These are phyloP conservation scores for Phellinidium pouzarii DNA, from an alignment of 1,284 basidiomycete species.

Conservation along the genomic window DNA sequence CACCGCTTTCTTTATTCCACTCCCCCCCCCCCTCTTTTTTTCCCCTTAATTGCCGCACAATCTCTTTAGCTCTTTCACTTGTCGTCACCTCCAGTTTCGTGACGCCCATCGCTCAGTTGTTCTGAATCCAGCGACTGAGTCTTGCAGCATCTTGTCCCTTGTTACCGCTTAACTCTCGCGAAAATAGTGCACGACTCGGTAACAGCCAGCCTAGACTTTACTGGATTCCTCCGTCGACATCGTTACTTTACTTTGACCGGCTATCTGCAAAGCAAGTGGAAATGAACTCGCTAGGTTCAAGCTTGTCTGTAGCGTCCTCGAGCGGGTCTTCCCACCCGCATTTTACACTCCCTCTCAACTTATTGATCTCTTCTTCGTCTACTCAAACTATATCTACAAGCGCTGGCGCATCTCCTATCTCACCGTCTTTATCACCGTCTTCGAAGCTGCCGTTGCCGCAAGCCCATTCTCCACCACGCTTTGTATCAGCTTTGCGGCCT, in stretches of 20 bases:
- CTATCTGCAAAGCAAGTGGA: slow-evolving; percentile 2
- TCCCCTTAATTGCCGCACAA: neutral
- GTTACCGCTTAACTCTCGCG: neutral
- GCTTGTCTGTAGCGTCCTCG: too few species aligned
- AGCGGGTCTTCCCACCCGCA: neutral
- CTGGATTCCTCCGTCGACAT: neutral
- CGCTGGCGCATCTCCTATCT: slow-evolving; percentile 6
- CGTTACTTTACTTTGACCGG: neutral
- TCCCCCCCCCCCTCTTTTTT: neutral
- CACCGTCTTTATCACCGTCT: neutral
- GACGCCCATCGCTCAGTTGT: neutral
- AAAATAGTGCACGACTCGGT: neutral
- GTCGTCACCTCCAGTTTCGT: neutral
- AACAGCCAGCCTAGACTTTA: too few species aligned
- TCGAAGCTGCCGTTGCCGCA: neutral
- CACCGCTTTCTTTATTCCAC: slow-evolving; percentile 1
- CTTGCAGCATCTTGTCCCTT: neutral
- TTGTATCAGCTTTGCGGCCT: neutral
- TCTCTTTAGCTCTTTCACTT: neutral
- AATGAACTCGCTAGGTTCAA: too few species aligned
- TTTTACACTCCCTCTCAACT: neutral
- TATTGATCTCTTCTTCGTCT: neutral
- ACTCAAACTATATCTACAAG: neutral
- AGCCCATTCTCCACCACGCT: neutral
- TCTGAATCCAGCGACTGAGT: neutral